Evolutionary conservation across 305 asterid species (phyloP), one percentile per base, ranked within the genome.

Genomic region (Salvia sclarea): DNA sequence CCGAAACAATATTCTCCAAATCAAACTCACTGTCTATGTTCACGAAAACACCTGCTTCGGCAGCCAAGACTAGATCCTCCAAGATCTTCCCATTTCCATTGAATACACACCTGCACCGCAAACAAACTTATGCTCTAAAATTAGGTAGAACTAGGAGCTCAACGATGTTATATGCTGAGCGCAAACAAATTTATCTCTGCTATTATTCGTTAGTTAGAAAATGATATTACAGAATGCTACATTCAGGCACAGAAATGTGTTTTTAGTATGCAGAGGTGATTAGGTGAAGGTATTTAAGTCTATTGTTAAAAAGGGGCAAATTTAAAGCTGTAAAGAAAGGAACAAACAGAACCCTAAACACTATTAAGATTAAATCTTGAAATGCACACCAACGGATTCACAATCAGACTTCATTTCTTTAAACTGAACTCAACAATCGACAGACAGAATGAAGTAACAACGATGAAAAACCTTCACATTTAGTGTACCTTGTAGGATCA

Each of bases 11-110:
- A 82, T 93, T 93, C 37, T 90, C 97, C 82, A 93, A 79, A 79
- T 93, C 98, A 76, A 93, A 93, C 61, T 90, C 98, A 31, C 97
- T 93, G 61, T 93, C 96, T 28, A 93, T 80, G 79, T 93, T 93
- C 53, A 93, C 91, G 70, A 93, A 93, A 14, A 90, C 92, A 35
- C 96, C 98, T 66, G 55, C 92, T 83, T 88, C 66, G 41, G 96
- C 98, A 16, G 98, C 98, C 84, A 93, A 78, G 38, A 87, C 87
- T 41, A 93, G 84, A 80, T 93, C 98, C 58, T 88, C 98, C 75
- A 88, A 67, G 22, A 79, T 74, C 76, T 93, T 90, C n/a, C 98
- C 97, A 58, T 93, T 93, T 59, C 98, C 98, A 70, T 93, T 93
- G 77, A 93, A 90, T 37, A 90, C 89, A 80, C 97, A 93, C 87